Evolutionary conservation across 208 protist species (phyloP), one percentile per base, ranked within the genome.

Genomic region (Crithidia mellificae): DNA sequence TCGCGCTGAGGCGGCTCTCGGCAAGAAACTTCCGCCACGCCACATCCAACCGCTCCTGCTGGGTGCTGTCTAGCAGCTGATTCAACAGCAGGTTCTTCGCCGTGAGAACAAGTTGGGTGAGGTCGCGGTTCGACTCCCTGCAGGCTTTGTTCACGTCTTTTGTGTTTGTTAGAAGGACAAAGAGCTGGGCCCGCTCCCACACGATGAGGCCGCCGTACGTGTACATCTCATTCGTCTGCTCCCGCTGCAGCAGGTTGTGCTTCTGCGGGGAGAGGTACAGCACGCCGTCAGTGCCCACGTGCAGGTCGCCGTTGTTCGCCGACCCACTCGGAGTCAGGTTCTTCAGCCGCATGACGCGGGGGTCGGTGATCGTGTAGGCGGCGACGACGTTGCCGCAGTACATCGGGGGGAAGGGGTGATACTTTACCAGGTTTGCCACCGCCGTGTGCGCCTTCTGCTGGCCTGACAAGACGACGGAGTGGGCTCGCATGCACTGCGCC

Each of bases 331-430:
- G 51, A 19, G 55, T 51, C 4, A 95, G 34, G 46, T 70, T 81
- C 62, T 83, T 77, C 43, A 89, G 67, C 19, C 78, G 78, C 46
- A 80, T 79, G n/a, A 94, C 64, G 20, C 67, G 78, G 20, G 76
- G 63, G 51, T 92, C 87, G 1, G 82, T 86, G 51, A 93, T 80
- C 65, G 77, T 71, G 71, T 86, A 92, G 14, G 80, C 70, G 11
- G 64, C 78, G 19, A 74, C 88, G 51, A 84, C 66, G 64, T 87
- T 87, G 12, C 77, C 55, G 68, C 80, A 84, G 53, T 82, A 58
- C 51, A 74, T 44, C 15, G 89, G 89, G 6, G 87, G 87, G 20
- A 80, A 78, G n/a, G 88, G 87, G 65, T 93, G 83, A 72, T 93
- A 87, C 61, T 87, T 80, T 32, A 87, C 72, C 8, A 96, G 77